phyloP scores from a whole-genome alignment of 257 asterid genomes.

The Ballota nigra region DNA sequence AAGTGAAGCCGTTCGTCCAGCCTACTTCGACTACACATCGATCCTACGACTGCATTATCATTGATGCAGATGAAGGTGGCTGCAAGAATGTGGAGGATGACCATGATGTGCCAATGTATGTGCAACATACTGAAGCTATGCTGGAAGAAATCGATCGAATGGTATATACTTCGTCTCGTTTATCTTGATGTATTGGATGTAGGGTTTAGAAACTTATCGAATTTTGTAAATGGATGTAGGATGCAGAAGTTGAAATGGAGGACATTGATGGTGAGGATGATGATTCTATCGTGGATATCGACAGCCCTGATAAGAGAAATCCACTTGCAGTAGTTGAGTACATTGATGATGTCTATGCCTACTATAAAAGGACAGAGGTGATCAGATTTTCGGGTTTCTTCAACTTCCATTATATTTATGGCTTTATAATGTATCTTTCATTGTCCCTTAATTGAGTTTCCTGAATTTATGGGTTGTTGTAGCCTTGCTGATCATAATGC shows the following conservation, averaged over 20 bases:
- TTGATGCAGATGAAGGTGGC: slow-evolving; percentile 42
- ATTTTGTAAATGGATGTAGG: slow-evolving; percentile 23
- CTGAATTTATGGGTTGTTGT: no score
- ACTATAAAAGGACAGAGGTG: slow-evolving; percentile 72
- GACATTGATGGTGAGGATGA: slow-evolving; percentile 40
- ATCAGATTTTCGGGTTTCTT: not conserved
- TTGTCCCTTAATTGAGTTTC: not conserved
- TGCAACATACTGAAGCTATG: slow-evolving; percentile 78
- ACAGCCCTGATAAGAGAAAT: slow-evolving; percentile 52
- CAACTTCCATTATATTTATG: not conserved
- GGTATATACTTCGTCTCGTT: slow-evolving; percentile 40
- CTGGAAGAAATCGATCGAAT: slow-evolving; percentile 75
- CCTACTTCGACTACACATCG: slow-evolving; percentile 25
- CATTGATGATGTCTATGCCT: slow-evolving; percentile 57
- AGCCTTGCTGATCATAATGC: no score
- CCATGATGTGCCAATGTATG: slow-evolving; percentile 62
- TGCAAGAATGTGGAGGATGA: slow-evolving; percentile 26
- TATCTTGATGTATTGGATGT: not conserved
- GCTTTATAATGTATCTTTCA: no score
- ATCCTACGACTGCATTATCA: slow-evolving; percentile 36
- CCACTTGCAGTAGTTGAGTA: slow-evolving; percentile 67
- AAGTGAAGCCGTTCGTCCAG: slow-evolving; percentile 34
- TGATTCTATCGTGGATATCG: slow-evolving; percentile 53
- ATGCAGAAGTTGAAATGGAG: slow-evolving; percentile 57
- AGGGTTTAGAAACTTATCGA: not conserved